Conservation (phyloP, 2,329 filamentous ascomycete species). For the Pyricularia grisea region DNA sequence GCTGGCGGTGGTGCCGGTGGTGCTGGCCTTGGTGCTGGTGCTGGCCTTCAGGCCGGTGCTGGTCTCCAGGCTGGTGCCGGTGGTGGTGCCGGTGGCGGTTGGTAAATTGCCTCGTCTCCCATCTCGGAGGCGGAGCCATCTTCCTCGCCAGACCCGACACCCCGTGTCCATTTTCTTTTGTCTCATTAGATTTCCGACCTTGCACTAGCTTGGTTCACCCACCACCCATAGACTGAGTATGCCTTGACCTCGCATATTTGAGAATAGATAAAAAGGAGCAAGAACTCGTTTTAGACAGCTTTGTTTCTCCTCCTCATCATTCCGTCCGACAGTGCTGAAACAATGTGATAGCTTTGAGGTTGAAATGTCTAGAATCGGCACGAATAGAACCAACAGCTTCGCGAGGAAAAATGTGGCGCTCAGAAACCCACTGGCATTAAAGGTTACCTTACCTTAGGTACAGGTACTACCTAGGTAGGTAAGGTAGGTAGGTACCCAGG, state of each 20-base stretch:
- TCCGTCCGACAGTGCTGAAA: neutral
- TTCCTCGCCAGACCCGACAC: neutral
- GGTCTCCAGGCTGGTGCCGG: neutral
- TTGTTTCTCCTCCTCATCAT: neutral
- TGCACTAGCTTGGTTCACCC: neutral
- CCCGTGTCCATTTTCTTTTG: neutral
- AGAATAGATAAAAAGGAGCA: neutral
- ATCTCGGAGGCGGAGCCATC: neutral
- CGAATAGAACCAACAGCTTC: too few species aligned
- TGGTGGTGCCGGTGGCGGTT: neutral
- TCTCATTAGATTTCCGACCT: neutral
- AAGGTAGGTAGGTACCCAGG: too few species aligned
- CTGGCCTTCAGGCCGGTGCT: neutral
- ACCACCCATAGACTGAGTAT: neutral
- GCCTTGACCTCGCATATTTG: neutral
- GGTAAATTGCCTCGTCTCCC: neutral
- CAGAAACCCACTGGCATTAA: too few species aligned
- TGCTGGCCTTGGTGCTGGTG: neutral
- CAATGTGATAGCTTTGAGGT: neutral
- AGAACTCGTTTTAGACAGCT: neutral
- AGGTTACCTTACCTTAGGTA: too few species aligned
- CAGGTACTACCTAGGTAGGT: too few species aligned
- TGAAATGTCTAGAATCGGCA: too few species aligned
- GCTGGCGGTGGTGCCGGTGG: neutral
- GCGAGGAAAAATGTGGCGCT: too few species aligned